Percentiles rank a stretch among this genome's conserved stretches.
Evolutionary conservation across 495 filamentous ascomycete genomes (phyloP).

Genomic region (Penicillium coffeae): DNA sequence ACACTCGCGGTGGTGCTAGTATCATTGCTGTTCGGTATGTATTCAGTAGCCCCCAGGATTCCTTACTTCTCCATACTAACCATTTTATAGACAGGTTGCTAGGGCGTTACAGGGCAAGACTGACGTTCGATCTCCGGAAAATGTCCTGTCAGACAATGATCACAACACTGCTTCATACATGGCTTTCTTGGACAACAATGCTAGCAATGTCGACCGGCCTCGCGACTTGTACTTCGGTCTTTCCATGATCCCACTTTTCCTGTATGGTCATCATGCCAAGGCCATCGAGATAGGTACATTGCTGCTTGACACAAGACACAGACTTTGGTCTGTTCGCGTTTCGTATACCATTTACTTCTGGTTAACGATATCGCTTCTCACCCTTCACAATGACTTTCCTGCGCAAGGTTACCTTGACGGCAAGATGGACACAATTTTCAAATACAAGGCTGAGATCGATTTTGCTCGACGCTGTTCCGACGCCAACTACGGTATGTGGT

Average conservation of each 20-base stretch:
- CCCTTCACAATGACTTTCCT: constrained; percentile 55
- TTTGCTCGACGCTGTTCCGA: constrained; percentile 64
- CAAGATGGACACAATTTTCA: constrained; percentile 50
- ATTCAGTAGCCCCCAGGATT: not conserved
- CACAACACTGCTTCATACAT: constrained; percentile 66
- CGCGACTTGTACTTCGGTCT: constrained; percentile 69
- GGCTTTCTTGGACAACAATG: constrained; percentile 42
- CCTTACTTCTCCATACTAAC: constrained; percentile 5
- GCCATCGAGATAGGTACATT: constrained; percentile 63
- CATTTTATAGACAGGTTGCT: constrained; percentile 55
- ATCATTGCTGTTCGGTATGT: constrained; percentile 56
- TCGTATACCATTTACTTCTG: constrained; percentile 64
- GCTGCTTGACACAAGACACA: constrained; percentile 53
- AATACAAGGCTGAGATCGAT: constrained; percentile 62
- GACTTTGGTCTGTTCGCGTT: constrained; percentile 71
- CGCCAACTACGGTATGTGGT: constrained; percentile 79
- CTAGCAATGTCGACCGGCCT: constrained; percentile 56
- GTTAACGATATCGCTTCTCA: constrained; percentile 61
- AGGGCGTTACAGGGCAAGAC: constrained; percentile 86
- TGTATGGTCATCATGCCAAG: constrained; percentile 70
- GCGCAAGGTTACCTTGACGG: constrained; percentile 47
- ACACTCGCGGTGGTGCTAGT: constrained; percentile 75
- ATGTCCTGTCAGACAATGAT: constrained; percentile 67
- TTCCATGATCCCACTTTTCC: constrained; percentile 66
- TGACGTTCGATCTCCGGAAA: constrained; percentile 45